A percentile compares a stretch with the other conserved stretches of the same genome.
These are phyloP conservation scores for Mycena galopus DNA, from an alignment of 768 basidiomycete species.

Conservation along the genomic window DNA sequence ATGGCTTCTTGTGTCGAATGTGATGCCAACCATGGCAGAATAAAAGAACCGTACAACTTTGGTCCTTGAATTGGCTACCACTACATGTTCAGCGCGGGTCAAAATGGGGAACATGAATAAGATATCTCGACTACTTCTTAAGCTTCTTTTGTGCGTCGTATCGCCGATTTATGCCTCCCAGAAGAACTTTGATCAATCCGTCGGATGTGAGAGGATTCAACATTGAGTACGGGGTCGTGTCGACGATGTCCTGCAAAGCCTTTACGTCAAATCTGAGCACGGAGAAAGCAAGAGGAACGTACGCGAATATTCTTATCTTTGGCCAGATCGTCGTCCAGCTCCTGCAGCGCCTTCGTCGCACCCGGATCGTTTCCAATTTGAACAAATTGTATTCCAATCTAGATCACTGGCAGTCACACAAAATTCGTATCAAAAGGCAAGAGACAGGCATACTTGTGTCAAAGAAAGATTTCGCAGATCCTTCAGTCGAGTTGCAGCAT, in stretches of 20 bases:
- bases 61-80: too few relatives aligned
- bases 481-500: constrained; percentile 65
- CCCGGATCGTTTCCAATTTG: constrained; percentile 69
- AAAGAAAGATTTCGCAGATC: constrained; percentile 41
- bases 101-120: too few relatives aligned
- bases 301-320: constrained; percentile 59
- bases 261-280: not conserved
- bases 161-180: constrained; percentile 32
- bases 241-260: constrained; percentile 28
- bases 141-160: too few relatives aligned
- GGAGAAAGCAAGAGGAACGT: constrained; percentile 29
- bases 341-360: constrained; percentile 58
- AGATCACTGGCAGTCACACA: not conserved
- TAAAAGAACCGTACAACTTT: too few relatives aligned
- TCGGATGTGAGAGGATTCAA: constrained; percentile 32
- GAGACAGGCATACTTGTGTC: constrained; percentile 20
- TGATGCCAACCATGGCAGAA: too few relatives aligned
- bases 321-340: constrained; percentile 71
- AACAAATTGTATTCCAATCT: constrained; percentile 80
- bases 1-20: too few relatives aligned
- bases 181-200: constrained; percentile 33
- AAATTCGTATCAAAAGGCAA: not conserved
- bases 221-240: constrained; percentile 31
- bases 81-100: too few relatives aligned
- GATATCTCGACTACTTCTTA: too few relatives aligned